Evolutionary conservation across 306 rosid species (phyloP), one percentile per base, ranked within the genome.

Genomic region (Malus fusca): DNA sequence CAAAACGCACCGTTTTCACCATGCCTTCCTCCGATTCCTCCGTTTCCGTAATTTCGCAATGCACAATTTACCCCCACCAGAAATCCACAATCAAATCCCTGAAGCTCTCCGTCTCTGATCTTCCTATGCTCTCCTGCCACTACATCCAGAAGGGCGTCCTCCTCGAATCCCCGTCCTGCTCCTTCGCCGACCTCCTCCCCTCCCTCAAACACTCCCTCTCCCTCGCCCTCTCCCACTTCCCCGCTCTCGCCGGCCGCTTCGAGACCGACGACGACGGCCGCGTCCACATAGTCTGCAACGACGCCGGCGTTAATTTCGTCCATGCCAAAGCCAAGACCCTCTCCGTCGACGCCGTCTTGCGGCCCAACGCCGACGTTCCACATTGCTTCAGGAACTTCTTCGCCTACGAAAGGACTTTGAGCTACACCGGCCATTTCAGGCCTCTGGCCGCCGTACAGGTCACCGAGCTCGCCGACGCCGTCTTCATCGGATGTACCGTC

Each of bases 71-170:
- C 37, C 98, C 97, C 2, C 78, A 80, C 59, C 87, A 82, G 6
- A 83, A 78, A 75, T 90, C 98, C 58, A n/a, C 82, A 10, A 25
- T 84, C 8, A 81, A 85, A 65, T 78, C 90, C 1, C 80, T 93
- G 2, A 89, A 82, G 71, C 97, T 90, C 73, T 90, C 95, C 0
- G 97, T 93, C 40, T 90, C 97, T 3, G 98, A 93, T 60, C 88
- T 93, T 4, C 98, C 98, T 3, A 90, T 93, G 98, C 91, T 93
- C 55, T 90, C 98, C 0, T 90, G 97, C 68, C 98, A 93, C 46
- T 93, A 93, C 81, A 93, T 93, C 63, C 98, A 93, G 43, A 93
- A 93, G 72, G 97, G 98, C 0, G 91, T 93, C 4, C 76, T 93
- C 2, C 78, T 93, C 46, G 31, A 78, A 10, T 78, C 86, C 40